Conservation (phyloP, 106 monocot species). For the Platanthera guangdongensis region DNA sequence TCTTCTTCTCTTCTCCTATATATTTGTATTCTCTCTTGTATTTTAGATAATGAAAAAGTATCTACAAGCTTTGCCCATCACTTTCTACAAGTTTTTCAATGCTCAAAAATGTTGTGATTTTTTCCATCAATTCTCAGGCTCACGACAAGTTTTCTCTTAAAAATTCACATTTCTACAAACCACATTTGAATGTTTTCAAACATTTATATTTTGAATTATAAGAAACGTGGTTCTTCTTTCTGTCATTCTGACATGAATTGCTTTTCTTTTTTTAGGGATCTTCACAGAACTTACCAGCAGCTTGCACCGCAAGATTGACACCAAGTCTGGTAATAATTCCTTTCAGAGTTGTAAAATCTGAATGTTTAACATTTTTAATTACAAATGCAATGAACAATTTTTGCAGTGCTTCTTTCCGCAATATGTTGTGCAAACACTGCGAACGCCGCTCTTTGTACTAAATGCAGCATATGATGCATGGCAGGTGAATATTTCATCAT, state of each 20-base stretch:
- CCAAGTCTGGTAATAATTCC: constrained; percentile 38
- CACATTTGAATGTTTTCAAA: not conserved
- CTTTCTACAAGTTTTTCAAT: too few relatives aligned
- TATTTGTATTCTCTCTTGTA: too few relatives aligned
- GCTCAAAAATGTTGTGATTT: not conserved
- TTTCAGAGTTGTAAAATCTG: not conserved
- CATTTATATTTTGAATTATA: not conserved
- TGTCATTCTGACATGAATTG: not conserved
- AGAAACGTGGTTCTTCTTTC: not conserved
- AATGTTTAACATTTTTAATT: not conserved
- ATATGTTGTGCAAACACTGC: constrained; percentile 44
- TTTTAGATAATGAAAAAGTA: too few relatives aligned
- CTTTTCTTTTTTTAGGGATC: constrained; percentile 45
- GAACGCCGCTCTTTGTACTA: constrained; percentile 67
- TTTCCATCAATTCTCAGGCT: not conserved
- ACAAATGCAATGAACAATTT: not conserved
- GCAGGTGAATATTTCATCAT: constrained; percentile 42
- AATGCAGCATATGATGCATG: constrained; percentile 91
- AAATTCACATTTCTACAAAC: not conserved
- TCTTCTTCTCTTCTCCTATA: too few relatives aligned
- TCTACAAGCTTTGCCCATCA: too few relatives aligned
- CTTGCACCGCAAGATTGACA: constrained; percentile 56
- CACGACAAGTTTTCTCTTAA: not conserved
- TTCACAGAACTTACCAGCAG: constrained; percentile 67
- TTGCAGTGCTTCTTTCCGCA: constrained; percentile 90